Evolutionary conservation across 768 basidiomycete genomes (phyloP).

Genomic region (Auriscalpium orientale): DNA sequence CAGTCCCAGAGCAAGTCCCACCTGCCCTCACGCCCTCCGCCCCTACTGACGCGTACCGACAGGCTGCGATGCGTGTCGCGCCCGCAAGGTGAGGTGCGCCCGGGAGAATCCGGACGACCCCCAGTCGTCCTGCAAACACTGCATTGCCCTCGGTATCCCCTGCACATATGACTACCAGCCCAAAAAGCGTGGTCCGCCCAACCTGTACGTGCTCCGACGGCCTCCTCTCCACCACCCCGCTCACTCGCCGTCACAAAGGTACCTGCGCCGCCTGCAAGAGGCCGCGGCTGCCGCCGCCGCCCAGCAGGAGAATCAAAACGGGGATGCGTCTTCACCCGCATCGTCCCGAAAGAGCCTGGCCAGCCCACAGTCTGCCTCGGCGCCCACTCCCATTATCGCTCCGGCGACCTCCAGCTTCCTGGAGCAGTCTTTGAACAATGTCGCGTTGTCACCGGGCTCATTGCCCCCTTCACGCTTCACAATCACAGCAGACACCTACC

Average conservation of each 20-base stretch:
- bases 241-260: conserved; percentile 33
- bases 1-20: conserved; percentile 71
- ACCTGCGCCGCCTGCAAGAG: conserved; percentile 74
- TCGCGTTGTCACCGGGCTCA: conserved; percentile 32
- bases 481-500: conserved; percentile 62
- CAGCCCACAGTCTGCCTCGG: conserved; percentile 4
- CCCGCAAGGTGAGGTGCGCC: conserved; percentile 81
- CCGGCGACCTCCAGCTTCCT: conserved; percentile 36
- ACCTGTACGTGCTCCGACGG: conserved; percentile 49
- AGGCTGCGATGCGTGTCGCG: conserved; percentile 85
- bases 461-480: conserved; percentile 65
- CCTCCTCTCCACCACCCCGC: conserved; percentile 1
- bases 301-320: conserved; percentile 31
- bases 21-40: conserved; percentile 13
- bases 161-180: conserved; percentile 93
- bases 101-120: conserved; percentile 72
- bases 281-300: conserved; percentile 50
- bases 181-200: conserved; percentile 89
- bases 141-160: conserved; percentile 69
- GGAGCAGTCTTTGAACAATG: conserved; percentile 38
- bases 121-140: conserved; percentile 82
- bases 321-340: conserved; percentile 9
- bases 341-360: conserved; percentile 6
- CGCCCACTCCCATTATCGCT: conserved; percentile 6
- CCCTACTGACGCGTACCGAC: conserved; percentile 18